These are phyloP conservation scores for Cladosporium velox DNA, from an alignment of 2,329 filamentous ascomycete genomes.

Conservation along the genomic window DNA sequence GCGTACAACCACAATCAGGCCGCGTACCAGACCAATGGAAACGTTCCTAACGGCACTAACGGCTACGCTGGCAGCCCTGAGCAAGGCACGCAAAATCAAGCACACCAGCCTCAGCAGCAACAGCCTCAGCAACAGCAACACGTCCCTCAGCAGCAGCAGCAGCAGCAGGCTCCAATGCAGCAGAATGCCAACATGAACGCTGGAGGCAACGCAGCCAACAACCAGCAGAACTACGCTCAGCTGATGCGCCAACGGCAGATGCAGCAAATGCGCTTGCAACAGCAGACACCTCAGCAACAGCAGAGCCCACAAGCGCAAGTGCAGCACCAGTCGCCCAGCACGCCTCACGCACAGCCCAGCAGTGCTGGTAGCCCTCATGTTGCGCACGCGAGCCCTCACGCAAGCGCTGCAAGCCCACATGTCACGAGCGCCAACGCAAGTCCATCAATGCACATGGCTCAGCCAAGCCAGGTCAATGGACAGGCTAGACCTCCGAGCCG, in stretches of 20 bases:
- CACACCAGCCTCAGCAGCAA: constrained; percentile 18
- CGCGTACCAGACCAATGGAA: constrained; percentile 31
- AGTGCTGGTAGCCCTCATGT: constrained; percentile 33
- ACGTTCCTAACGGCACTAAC: constrained; percentile 25
- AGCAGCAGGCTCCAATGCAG: constrained; percentile 18
- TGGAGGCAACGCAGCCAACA: constrained; percentile 21
- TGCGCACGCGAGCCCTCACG: constrained; percentile 34
- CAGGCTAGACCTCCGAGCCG: constrained; percentile 30
- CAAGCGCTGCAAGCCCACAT: constrained; percentile 31
- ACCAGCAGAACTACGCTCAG: constrained; percentile 31
- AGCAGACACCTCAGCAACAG: constrained; percentile 29
- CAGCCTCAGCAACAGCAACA: neutral
- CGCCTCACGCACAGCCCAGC: constrained; percentile 28
- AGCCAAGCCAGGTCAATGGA: constrained; percentile 21
- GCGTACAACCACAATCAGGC: constrained; percentile 31
- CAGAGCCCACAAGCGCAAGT: constrained; percentile 9
- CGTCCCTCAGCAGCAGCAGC: constrained; percentile 22
- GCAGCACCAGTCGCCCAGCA: constrained; percentile 27
- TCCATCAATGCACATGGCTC: constrained; percentile 18
- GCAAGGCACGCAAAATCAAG: constrained; percentile 22
- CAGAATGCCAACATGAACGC: neutral
- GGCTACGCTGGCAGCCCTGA: constrained; percentile 20
- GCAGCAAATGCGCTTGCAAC: constrained; percentile 34
- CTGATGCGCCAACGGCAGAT: constrained; percentile 35
- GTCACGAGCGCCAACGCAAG: constrained; percentile 26